Conservation (phyloP, 1,139 yeast genomes). For the Suhomyces kunorum region DNA sequence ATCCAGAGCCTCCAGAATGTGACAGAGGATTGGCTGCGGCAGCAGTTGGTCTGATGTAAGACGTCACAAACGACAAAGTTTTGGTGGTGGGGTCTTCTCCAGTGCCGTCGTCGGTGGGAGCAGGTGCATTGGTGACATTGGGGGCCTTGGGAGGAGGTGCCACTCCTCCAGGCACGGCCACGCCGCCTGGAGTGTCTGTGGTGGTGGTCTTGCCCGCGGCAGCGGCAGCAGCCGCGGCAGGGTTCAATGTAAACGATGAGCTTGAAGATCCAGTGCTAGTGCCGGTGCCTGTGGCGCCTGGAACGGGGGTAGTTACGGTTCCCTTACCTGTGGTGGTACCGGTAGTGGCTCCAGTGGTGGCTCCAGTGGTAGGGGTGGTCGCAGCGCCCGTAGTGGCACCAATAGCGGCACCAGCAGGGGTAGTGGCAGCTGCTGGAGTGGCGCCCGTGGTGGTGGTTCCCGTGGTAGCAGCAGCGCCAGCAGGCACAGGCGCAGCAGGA, state of each 20-base stretch:
- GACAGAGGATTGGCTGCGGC: constrained; percentile 1
- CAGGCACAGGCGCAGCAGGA: constrained; percentile 12
- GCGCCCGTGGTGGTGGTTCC: constrained; percentile 39
- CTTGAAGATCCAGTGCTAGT: constrained; percentile 17
- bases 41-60: constrained; percentile 10
- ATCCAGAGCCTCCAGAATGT: not conserved
- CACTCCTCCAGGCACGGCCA: constrained; percentile 17
- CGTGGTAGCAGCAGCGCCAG: constrained; percentile 15
- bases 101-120: constrained; percentile 17
- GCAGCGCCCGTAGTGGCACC: constrained; percentile 20
- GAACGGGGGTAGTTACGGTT: constrained; percentile 12
- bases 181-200: constrained; percentile 17
- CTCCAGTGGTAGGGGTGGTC: constrained; percentile 8
- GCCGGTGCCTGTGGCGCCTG: constrained; percentile 11
- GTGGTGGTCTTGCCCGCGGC: constrained; percentile 17
- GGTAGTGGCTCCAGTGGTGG: constrained; percentile 11
- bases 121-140: constrained; percentile 11
- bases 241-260: constrained; percentile 10
- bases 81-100: constrained; percentile 19
- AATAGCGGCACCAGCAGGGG: constrained; percentile 21
- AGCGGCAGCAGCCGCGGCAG: constrained; percentile 16
- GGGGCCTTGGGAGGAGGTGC: constrained; percentile 19
- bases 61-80: constrained; percentile 18
- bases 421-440: constrained; percentile 12
- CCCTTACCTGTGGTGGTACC: constrained; percentile 11